Evolutionary conservation across 2,329 filamentous ascomycete genomes (phyloP).

Genomic region (Scedosporium apiospermum): DNA sequence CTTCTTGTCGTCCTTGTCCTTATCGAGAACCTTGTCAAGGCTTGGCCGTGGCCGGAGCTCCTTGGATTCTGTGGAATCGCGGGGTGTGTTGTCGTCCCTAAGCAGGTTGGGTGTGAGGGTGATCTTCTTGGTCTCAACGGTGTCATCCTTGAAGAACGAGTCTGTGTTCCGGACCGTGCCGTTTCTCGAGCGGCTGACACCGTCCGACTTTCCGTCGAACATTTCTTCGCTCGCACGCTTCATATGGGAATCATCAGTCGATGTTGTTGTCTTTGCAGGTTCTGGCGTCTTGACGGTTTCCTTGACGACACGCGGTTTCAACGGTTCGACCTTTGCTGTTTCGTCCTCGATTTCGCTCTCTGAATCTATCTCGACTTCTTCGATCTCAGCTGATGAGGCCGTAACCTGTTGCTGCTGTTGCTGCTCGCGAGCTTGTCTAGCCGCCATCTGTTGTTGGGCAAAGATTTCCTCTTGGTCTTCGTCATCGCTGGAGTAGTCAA

Average conservation of each 20-base stretch:
- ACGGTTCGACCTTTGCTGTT: conserved; percentile 44
- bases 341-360: conserved; percentile 33
- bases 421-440: conserved; percentile 20
- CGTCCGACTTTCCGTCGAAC: conserved; percentile 43
- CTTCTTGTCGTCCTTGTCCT: conserved; percentile 58
- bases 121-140: conserved; percentile 92
- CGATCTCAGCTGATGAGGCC: conserved; percentile 10
- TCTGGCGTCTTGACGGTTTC: conserved; percentile 26
- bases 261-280: conserved; percentile 9
- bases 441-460: conserved; percentile 21
- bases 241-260: conserved; percentile 12
- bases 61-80: conserved; percentile 40
- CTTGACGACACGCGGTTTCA: conserved; percentile 37
- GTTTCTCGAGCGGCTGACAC: conserved; percentile 61
- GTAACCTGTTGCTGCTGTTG: conserved; percentile 12
- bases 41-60: conserved; percentile 53
- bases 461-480: conserved; percentile 39
- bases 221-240: conserved; percentile 55
- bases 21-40: conserved; percentile 65
- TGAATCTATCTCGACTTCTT: conserved; percentile 15
- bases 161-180: conserved; percentile 85
- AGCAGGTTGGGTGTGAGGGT: conserved; percentile 88
- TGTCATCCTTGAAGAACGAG: conserved; percentile 96
- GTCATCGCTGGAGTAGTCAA: conserved; percentile 80
- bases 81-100: conserved; percentile 61